phyloP scores from a whole-genome alignment of 192 early-diverging fungal genomes.

The Ambispora gerdemannii region DNA sequence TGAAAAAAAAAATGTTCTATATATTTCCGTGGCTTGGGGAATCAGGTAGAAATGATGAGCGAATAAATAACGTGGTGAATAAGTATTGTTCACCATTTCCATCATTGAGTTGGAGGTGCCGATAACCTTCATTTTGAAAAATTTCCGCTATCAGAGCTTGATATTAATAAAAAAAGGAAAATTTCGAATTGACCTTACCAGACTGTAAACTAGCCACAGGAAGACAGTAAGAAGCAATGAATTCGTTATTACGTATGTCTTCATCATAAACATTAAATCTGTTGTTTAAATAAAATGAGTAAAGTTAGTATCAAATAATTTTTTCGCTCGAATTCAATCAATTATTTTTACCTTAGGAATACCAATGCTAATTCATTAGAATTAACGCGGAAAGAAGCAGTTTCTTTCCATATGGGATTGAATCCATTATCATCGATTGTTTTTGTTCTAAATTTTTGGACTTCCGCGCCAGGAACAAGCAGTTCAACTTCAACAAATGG shows the following conservation, averaged over 20 bases:
- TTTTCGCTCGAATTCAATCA: no score
- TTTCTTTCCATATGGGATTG: conserved; percentile 44
- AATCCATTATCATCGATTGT: conserved; percentile 56
- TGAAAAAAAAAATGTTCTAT: no score
- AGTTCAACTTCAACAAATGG: conserved; percentile 63
- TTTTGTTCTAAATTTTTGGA: conserved; percentile 49
- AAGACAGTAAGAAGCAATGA: conserved; percentile 45
- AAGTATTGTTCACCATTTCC: conserved; percentile 58
- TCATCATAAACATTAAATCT: conserved; percentile 42
- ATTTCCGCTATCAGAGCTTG: background rate
- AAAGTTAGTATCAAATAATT: background rate
- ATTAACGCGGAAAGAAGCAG: conserved; percentile 39
- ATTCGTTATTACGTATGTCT: conserved; percentile 40
- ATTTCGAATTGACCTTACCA: background rate
- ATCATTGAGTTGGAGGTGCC: conserved; percentile 65
- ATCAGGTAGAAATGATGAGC: background rate
- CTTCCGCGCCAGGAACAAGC: conserved; percentile 40
- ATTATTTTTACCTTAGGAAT: conserved; percentile 34
- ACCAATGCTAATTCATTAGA: conserved; percentile 41
- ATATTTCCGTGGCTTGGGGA: no score
- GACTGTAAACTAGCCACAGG: conserved; percentile 41
- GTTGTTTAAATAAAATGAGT: background rate
- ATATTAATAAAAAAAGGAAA: background rate
- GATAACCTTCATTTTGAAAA: conserved; percentile 51
- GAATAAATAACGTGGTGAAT: conserved; percentile 65